Percentiles rank a stretch among this genome's conserved stretches.
Conservation (phyloP, 2,329 filamentous ascomycete genomes). For the Paecilomyces sp. region DNA sequence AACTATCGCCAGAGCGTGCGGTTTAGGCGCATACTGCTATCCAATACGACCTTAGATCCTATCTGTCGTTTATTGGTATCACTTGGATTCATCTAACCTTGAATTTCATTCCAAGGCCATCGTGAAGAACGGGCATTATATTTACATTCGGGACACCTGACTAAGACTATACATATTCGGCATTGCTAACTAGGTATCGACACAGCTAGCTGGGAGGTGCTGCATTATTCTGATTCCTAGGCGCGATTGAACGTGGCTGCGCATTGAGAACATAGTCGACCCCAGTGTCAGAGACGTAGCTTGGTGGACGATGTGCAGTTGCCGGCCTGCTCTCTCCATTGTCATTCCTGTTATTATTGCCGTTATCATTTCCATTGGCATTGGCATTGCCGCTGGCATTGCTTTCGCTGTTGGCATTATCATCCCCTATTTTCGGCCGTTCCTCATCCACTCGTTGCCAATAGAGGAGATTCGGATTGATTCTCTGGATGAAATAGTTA, state of each 20-base stretch:
- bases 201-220: not conserved
- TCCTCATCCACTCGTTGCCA: conserved; percentile 60
- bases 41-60: not conserved
- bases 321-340: conserved; percentile 9
- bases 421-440: conserved; percentile 11
- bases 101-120: not conserved
- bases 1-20: no score
- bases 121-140: not conserved
- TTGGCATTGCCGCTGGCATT: conserved; percentile 4
- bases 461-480: conserved; percentile 73
- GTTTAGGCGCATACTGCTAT: no score
- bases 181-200: not conserved
- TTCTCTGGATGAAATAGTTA: conserved; percentile 43
- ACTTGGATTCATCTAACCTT: not conserved
- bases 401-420: conserved; percentile 8
- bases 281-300: conserved; percentile 69
- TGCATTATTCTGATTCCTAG: conserved; percentile 10
- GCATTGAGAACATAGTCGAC: conserved; percentile 66
- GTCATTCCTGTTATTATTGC: conserved; percentile 1
- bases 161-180: not conserved
- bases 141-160: not conserved
- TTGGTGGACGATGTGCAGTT: conserved; percentile 56
- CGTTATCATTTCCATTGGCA: not conserved
- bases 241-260: conserved; percentile 51
- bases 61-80: not conserved